Evolutionary conservation across 352 stramenopile genomes (phyloP).

Genomic region (Phytopythium delawarense): DNA sequence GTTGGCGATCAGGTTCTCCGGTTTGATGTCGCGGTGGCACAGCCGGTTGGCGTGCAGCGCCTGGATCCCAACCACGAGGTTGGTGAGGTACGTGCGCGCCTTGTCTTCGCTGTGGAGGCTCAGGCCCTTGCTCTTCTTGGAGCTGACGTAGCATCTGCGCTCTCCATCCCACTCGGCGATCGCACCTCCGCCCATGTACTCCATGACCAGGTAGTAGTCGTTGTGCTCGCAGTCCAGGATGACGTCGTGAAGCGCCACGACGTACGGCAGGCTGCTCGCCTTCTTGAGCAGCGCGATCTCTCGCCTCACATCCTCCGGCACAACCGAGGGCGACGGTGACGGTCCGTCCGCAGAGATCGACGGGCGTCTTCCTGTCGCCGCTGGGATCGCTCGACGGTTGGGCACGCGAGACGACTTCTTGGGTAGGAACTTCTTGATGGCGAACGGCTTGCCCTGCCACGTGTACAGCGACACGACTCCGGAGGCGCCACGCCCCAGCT

Average conservation of each 20-base stretch:
- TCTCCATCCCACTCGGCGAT: constrained; percentile 76
- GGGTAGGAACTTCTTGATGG: constrained; percentile 67
- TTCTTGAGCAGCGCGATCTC: constrained; percentile 81
- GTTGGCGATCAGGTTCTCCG: constrained; percentile 72
- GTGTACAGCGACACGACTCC: constrained; percentile 73
- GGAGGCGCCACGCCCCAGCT: constrained; percentile 65
- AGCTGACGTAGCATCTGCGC: constrained; percentile 56
- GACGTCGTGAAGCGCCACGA: constrained; percentile 70
- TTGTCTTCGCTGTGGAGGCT: constrained; percentile 40
- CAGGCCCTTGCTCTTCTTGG: constrained; percentile 29
- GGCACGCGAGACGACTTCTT: constrained; percentile 48
- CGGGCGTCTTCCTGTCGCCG: constrained; percentile 12
- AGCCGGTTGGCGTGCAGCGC: constrained; percentile 71
- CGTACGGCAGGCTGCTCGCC: constrained; percentile 53
- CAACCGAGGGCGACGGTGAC: constrained; percentile 2
- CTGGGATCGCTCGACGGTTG: constrained; percentile 37
- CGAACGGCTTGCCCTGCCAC: constrained; percentile 57
- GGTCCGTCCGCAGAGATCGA: not conserved
- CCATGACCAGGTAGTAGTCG: constrained; percentile 78
- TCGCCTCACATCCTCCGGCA: constrained; percentile 58
- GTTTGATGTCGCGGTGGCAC: constrained; percentile 86
- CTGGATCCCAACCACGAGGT: constrained; percentile 64
- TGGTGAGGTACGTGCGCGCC: constrained; percentile 47
- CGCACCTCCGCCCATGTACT: constrained; percentile 79
- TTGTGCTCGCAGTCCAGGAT: constrained; percentile 57